phyloP scores from a whole-genome alignment of 441 rosid species.

The Populus tomentosa region DNA sequence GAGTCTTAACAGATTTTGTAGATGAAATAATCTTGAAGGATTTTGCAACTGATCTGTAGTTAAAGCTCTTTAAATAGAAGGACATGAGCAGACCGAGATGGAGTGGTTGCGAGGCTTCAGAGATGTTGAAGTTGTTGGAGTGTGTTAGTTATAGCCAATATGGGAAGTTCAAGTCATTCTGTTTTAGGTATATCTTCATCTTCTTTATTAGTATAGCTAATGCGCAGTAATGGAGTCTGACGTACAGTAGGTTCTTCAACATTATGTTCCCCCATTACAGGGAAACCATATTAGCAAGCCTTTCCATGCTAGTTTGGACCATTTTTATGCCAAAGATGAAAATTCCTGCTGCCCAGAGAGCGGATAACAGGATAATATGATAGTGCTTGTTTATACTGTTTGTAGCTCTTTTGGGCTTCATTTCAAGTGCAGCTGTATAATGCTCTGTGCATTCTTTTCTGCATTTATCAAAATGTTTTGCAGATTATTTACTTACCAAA shows the following conservation, averaged over 20 bases:
- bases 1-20: slow-evolving; percentile 9
- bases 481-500: background rate
- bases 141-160: slow-evolving; percentile 7
- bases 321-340: background rate
- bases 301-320: background rate
- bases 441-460: background rate
- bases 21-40: slow-evolving; percentile 15
- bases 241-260: background rate
- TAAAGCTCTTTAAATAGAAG: slow-evolving; percentile 26
- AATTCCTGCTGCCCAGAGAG: background rate
- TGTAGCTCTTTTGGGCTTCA: background rate
- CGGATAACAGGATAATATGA: background rate
- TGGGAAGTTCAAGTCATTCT: background rate
- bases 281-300: background rate
- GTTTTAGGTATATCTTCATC: slow-evolving; percentile 12
- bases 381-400: background rate
- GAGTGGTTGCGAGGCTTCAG: slow-evolving; percentile 26
- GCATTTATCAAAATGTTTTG: background rate
- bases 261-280: background rate
- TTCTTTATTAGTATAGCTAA: background rate
- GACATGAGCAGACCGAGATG: slow-evolving; percentile 18
- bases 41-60: slow-evolving; percentile 12
- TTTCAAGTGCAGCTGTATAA: background rate
- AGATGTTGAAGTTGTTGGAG: slow-evolving; percentile 39
- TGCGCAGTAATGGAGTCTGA: slow-evolving; percentile 2